A percentile compares a stretch with the other conserved stretches of the same genome.
Evolutionary conservation across 2,329 filamentous ascomycete genomes (phyloP).

Genomic region (Colletotrichum filicis): DNA sequence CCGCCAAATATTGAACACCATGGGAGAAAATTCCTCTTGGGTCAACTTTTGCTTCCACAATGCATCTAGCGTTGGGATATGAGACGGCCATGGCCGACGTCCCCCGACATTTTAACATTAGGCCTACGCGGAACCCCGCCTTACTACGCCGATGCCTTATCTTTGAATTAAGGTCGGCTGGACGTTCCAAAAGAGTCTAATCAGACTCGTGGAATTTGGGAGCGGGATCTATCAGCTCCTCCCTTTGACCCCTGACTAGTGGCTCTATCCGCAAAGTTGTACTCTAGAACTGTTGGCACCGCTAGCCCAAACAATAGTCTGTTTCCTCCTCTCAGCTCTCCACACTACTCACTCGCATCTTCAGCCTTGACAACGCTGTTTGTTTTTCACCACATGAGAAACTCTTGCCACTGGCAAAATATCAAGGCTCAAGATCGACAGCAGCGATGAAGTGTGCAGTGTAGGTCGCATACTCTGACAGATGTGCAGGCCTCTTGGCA

Average conservation of each 20-base stretch:
- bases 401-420: neutral
- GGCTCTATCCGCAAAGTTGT: neutral
- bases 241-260: neutral
- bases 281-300: neutral
- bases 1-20: neutral
- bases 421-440: neutral
- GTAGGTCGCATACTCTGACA: neutral
- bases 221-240: neutral
- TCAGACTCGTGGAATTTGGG: neutral
- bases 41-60: neutral
- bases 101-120: neutral
- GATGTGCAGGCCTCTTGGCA: neutral
- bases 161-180: neutral
- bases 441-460: neutral
- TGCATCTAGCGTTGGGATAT: neutral
- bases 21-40: neutral
- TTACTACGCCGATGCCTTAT: neutral
- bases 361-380: neutral
- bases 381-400: neutral
- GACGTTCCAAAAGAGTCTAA: neutral
- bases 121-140: neutral
- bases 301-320: neutral
- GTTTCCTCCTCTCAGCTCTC: neutral
- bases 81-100: neutral
- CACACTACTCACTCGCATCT: neutral